These are phyloP conservation scores for Thalassiosira sp. DNA, from an alignment of 352 stramenopile genomes.

Conservation along the genomic window DNA sequence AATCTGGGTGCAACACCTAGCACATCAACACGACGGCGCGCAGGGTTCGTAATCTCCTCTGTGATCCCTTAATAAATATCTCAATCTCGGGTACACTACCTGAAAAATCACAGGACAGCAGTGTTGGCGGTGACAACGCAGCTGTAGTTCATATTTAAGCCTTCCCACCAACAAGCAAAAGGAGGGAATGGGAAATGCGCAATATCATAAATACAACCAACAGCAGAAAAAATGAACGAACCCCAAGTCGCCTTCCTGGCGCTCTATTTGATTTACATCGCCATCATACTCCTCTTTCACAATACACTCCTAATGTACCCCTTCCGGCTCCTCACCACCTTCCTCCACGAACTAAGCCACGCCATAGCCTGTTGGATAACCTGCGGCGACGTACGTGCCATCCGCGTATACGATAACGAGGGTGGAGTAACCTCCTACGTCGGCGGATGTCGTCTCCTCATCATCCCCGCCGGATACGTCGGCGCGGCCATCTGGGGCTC, in stretches of 20 bases:
- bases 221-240: constrained; percentile 61
- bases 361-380: constrained; percentile 71
- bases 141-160: too few relatives aligned
- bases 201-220: constrained; percentile 5
- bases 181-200: too few relatives aligned
- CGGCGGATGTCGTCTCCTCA: constrained; percentile 60
- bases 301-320: constrained; percentile 55
- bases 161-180: too few relatives aligned
- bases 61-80: too few relatives aligned
- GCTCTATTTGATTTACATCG: constrained; percentile 65
- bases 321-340: constrained; percentile 57
- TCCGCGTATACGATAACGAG: constrained; percentile 76
- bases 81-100: too few relatives aligned
- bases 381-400: constrained; percentile 64
- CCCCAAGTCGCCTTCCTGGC: constrained; percentile 68
- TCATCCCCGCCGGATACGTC: constrained; percentile 82
- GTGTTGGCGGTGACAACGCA: too few relatives aligned
- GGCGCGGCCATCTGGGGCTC: constrained; percentile 75
- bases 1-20: too few relatives aligned
- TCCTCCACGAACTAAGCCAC: constrained; percentile 80
- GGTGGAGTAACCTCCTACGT: constrained; percentile 73
- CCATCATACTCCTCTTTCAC: constrained; percentile 57
- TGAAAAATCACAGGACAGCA: too few relatives aligned
- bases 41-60: too few relatives aligned
- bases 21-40: too few relatives aligned